These are phyloP conservation scores for Polyporus arcularius DNA, from an alignment of 768 basidiomycete genomes.

Conservation along the genomic window DNA sequence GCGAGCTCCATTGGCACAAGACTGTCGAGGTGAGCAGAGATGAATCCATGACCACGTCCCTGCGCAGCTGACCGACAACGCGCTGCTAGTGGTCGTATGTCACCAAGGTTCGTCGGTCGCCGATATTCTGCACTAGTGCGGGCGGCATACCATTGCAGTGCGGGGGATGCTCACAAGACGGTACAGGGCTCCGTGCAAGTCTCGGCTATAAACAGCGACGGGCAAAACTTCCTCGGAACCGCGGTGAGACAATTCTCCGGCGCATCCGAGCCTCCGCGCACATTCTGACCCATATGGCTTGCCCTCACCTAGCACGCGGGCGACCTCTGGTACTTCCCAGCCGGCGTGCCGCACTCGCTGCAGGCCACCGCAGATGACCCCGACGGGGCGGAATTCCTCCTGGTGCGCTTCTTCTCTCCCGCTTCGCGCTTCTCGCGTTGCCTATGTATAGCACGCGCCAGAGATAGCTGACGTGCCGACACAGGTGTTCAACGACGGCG, in stretches of 20 bases:
- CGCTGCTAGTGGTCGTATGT: slow-evolving; percentile 33
- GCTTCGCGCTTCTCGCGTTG: neutral
- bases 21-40: slow-evolving; percentile 27
- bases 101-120: slow-evolving; percentile 26
- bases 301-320: slow-evolving; percentile 34
- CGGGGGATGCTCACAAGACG: neutral
- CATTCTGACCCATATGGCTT: neutral
- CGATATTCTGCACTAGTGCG: neutral
- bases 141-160: neutral
- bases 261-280: neutral
- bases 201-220: slow-evolving; percentile 50
- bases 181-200: slow-evolving; percentile 37
- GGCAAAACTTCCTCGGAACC: slow-evolving; percentile 51
- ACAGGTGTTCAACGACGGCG: slow-evolving; percentile 48
- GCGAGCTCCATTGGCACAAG: slow-evolving; percentile 39
- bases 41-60: neutral
- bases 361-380: slow-evolving; percentile 45
- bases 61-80: slow-evolving; percentile 2
- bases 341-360: slow-evolving; percentile 57
- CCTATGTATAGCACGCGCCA: neutral
- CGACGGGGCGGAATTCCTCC: slow-evolving; percentile 55
- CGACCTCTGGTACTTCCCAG: slow-evolving; percentile 61
- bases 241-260: slow-evolving; percentile 27
- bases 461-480: neutral
- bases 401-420: slow-evolving; percentile 34